Base-by-base conservation (phyloP, 371 early-diverging fungal species). In the Mortierella sp. region DNA sequence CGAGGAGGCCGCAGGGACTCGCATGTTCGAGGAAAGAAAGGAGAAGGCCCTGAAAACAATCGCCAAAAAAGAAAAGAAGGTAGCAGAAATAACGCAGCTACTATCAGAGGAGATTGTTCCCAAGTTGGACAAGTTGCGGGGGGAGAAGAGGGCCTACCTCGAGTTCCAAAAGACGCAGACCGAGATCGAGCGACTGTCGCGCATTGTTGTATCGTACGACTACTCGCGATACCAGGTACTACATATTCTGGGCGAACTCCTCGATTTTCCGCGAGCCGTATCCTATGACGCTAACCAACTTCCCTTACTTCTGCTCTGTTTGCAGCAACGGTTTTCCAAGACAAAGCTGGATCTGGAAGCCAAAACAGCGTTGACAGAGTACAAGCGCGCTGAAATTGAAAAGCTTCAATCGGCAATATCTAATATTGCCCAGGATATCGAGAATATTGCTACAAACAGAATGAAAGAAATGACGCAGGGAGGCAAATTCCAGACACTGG, bases 1-100 rank as follows among this genome's bases (percentile, higher is more conserved):
- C 24, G 99, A 99, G 78, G 99, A 99, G 79, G 98, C 99, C 0
- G 98, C 99, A 5, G 99, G 99, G 6, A 99, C 98, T 39, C 88
- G 93, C 57, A 95, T 97, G 97, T 99, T 95, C 79, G 99, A 99
- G 79, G 97, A 96, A 71, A 85, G 95, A 60, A 99, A 99, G 68
- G 96, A 93, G 44, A 97, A 97, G 80, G 99, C 99, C 0, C 78
- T 95, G 48, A 90, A 89, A 54, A 94, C 94, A 1, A 95, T 99
- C 80, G 90, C 85, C 8, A 98, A 98, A 78, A 99, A 99, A 80
- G 99, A 99, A 59, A 87, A 90, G 37, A 97, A 97, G 83, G 89
- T 99, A 8, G 92, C 90, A 27, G 98, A 99, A 63, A 98, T 97
- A 55, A 90, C 90, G 27, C 79, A 94, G 85, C 84, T 95, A 37